Conservation (phyloP, 1,139 yeast genomes). For the Suhomyces chickasaworum region DNA sequence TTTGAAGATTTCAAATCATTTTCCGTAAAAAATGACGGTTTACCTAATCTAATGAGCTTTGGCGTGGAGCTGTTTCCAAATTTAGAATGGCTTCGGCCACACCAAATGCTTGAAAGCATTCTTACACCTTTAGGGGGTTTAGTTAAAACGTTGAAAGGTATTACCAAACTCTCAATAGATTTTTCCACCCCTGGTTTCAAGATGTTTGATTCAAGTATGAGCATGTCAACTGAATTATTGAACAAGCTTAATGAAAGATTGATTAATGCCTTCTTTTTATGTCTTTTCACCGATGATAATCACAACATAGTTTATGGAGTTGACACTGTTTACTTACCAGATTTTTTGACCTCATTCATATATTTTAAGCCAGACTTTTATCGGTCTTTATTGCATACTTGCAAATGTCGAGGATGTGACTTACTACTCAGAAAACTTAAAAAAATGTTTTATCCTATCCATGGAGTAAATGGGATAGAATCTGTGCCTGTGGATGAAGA, state of each 20-base stretch:
- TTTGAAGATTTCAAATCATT: constrained; percentile 31
- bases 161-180: constrained; percentile 33
- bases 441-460: constrained; percentile 29
- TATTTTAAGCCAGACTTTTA: constrained; percentile 44
- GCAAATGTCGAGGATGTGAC: constrained; percentile 42
- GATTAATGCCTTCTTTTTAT: constrained; percentile 40
- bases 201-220: constrained; percentile 39
- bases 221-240: constrained; percentile 32
- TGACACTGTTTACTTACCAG: constrained; percentile 36
- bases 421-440: constrained; percentile 28
- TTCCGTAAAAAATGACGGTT: constrained; percentile 27
- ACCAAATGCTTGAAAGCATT: constrained; percentile 35
- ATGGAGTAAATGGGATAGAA: constrained; percentile 14
- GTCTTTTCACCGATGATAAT: constrained; percentile 22
- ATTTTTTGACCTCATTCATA: constrained; percentile 42
- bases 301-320: constrained; percentile 18
- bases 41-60: constrained; percentile 35
- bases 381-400: constrained; percentile 40
- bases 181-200: constrained; percentile 44
- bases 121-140: constrained; percentile 38
- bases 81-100: constrained; percentile 43
- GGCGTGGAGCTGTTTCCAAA: constrained; percentile 40
- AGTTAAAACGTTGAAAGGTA: constrained; percentile 26
- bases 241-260: constrained; percentile 39
- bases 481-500: constrained; percentile 12